Conservation (phyloP, 352 stramenopile genomes). For the Ochromonadaceae sp. region DNA sequence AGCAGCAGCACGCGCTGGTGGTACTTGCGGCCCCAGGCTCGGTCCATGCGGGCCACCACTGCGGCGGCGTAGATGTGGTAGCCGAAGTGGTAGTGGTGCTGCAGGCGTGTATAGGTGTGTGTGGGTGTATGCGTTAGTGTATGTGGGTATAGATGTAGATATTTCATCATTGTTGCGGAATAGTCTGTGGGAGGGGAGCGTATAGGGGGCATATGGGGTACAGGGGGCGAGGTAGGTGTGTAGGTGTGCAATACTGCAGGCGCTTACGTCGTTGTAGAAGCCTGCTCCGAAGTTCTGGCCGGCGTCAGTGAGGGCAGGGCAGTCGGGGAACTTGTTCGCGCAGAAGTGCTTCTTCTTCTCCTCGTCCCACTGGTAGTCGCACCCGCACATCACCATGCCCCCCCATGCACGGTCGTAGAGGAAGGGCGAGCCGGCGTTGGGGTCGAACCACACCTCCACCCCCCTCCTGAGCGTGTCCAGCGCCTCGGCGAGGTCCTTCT, state of each 20-base stretch:
- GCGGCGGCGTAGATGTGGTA: slow-evolving; percentile 57
- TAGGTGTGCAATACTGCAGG: no score
- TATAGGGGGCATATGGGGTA: no score
- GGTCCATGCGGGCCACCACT: slow-evolving; percentile 41
- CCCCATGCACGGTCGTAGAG: slow-evolving; percentile 51
- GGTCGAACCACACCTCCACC: slow-evolving; percentile 52
- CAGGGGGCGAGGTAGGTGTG: no score
- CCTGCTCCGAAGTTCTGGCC: slow-evolving; percentile 54
- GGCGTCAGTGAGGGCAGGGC: slow-evolving; percentile 40
- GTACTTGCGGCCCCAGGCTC: slow-evolving; percentile 29
- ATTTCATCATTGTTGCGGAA: no score
- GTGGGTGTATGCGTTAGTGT: no score
- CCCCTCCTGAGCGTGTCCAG: slow-evolving; percentile 19
- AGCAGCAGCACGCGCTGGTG: slow-evolving; percentile 47
- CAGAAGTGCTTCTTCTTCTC: slow-evolving; percentile 35
- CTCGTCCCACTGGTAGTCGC: slow-evolving; percentile 28
- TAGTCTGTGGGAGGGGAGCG: no score
- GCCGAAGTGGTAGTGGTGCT: slow-evolving; percentile 62
- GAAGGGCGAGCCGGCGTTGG: slow-evolving; percentile 39
- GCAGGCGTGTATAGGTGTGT: no score
- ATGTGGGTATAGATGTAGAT: no score
- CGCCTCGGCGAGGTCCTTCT: not conserved
- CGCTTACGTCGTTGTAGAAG: slow-evolving; percentile 65
- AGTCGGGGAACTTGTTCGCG: slow-evolving; percentile 35
- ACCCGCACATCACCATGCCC: slow-evolving; percentile 54